Base-by-base conservation (phyloP, 2,329 filamentous ascomycete species). In the Tolypocladium guangdongense region DNA sequence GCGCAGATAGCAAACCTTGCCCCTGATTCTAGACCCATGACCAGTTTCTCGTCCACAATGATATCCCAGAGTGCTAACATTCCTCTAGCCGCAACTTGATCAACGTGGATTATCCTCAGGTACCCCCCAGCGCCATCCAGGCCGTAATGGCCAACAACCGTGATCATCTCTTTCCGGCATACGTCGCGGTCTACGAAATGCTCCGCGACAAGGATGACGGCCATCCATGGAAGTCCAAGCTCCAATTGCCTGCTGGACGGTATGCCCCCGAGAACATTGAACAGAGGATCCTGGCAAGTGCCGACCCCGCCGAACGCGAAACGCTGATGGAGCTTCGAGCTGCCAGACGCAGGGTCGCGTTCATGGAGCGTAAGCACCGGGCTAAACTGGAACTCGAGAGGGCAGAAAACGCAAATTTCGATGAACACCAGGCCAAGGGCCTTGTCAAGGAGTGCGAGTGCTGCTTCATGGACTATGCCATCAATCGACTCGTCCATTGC, bases 401-500 rank as follows among this genome's bases (percentile, higher is more conserved):
- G 7, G 58, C 58, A 1, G 64, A 80, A 55, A 59, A 67, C 32
- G 59, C 59, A 1, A 78, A 81, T 51, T 57, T 74, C 14, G 58
- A 61, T 10, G 55, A 56, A n/a, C 75, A 78, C 24, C 69, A 69
- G 55, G 68, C 62, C 1, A 68, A 71, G 5, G 81, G 83, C 1
- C 74, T 78, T 20, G 72, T 85, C 41, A 67, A 74, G 12, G 87
- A 92, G 59, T 95, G 86, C 60, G 78, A 76, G 45, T 90, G 87
- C 62, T 95, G 90, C 67, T 93, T 80, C 62, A 74, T 75, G 7
- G 83, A 90, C 4, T 74, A 76, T 50, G 77, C 87, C 2, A 67
- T 82, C 47, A 87, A 88, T 59, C 78, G 83, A 49, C 82, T 88
- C 72, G 77, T 88, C 1, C 74, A 80, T 57, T 95, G 90, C 65